Percentiles rank a stretch among this genome's conserved stretches.
phyloP scores from a whole-genome alignment of 2,329 filamentous ascomycete genomes.

The Ophiostoma australiae region DNA sequence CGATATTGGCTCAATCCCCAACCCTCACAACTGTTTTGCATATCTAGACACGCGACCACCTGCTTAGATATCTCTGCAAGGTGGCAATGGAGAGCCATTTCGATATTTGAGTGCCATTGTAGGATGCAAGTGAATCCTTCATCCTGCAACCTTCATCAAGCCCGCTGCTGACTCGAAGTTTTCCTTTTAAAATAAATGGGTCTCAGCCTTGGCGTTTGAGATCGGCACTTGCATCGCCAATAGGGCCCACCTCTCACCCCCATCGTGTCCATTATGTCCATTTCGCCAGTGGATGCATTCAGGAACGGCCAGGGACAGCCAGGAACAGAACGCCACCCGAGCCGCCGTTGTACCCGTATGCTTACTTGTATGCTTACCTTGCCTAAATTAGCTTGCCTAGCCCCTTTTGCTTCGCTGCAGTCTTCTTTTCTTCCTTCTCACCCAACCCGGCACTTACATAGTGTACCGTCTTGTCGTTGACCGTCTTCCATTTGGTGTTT shows the following conservation, averaged over 20 bases:
- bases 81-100: background rate
- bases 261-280: background rate
- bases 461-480: background rate
- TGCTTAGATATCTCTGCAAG: background rate
- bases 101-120: background rate
- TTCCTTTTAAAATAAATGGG: background rate
- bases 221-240: constrained; percentile 5
- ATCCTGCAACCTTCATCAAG: background rate
- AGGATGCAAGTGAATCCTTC: constrained; percentile 5
- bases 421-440: background rate
- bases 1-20: background rate
- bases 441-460: background rate
- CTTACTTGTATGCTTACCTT: background rate
- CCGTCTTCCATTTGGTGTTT: background rate
- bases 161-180: background rate
- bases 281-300: background rate
- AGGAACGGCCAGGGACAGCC: background rate
- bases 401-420: background rate
- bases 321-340: constrained; percentile 4
- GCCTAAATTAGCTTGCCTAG: background rate
- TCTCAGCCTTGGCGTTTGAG: constrained; percentile 1
- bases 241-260: background rate
- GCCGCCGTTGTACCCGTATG: background rate
- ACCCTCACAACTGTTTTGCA: background rate
- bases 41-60: background rate